Evolutionary conservation across 345 rosid species (phyloP), one percentile per base, ranked within the genome.

Genomic region (Brassica incana): DNA sequence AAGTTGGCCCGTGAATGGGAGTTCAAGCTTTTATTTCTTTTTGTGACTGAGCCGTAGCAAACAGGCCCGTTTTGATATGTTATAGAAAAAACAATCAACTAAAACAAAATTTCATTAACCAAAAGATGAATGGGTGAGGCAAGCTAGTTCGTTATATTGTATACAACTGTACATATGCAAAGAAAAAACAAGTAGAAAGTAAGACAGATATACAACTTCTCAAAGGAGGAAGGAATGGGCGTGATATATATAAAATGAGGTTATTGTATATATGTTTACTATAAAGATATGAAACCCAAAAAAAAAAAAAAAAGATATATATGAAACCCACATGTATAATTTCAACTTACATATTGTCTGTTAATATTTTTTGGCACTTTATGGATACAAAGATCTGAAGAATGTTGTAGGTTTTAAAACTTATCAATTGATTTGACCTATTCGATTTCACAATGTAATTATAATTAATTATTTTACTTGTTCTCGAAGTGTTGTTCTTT

Each of bases 11-110:
- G 33, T 61, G 7, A 32, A 14, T 61, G 12, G 10, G 60, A 68
- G 7, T 69, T 69, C 4, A 6, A 48, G 8, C 1, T 62, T 30
- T 71, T 12, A 38, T 62, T 74, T 69, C 5, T 68, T 77, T 27
- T 63, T 35, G 45, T 10, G 35, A 62, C 27, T 62, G 63, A 33
- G 75, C 40, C 69, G 5, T 61, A 11, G 0, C 63, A 25, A 58
- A 56, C 30, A 67, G 18, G 59, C 33, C 33, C 15, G 65, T 25
- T 5, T 18, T 75, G 29, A 75, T 75, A 36, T 67, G 6, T 67
- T 5, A 2, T 7, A 36, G 14, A 40, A 40, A 11, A 4, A 62
- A 12, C 18, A 62, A 62, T 12, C n/a, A 10, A 62, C 15, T 10
- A 27, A 5, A 9, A 25, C 9, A 62, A 29, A 29, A 27, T 14